Evolutionary conservation across 2,329 filamentous ascomycete genomes (phyloP), one percentile per base, ranked within the genome.

Genomic region (Pseudogymnoascus sp.): DNA sequence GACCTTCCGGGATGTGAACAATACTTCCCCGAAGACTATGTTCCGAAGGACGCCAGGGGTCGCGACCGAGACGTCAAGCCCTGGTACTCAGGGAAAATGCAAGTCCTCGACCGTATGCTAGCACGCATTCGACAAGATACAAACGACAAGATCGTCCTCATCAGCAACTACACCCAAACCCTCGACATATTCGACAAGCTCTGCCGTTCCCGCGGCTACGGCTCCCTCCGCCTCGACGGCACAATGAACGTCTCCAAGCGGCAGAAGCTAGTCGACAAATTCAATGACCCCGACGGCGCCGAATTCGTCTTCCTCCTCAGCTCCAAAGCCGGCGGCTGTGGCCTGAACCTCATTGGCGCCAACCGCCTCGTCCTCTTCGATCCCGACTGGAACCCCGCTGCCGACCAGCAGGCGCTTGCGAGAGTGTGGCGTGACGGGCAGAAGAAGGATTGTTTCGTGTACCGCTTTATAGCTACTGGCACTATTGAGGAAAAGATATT

Each of bases 401-500:
- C 95, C 0, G 95, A 99, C 72, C 95, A 99, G 75, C 95, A 99
- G 77, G 95, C 95, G 3, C 83, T 99, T 31, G 95, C 95, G 37
- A 90, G 95, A 79, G 95, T 99, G 19, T 99, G 95, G 95, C 90
- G 95, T 81, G 95, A 99, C 71, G 95, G 95, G 0, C 95, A 99
- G 76, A 97, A 96, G 82, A 99, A 99, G 74, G 95, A 99, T 72
- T 99, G 95, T 72, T 99, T 99, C 71, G 95, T 99, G 15, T 99
- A 99, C 75, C 90, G 95, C n/a, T 99, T 99, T 78, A 99, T 99
- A 70, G 90, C 93, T 0, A 97, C 96, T 0, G 95, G 95, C 3
- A 97, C 93, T 0, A 99, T 99, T 66, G 95, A 99, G 73, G 95
- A 99, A 76, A 99, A 99, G 78, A 97, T 99, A 69, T 99, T 99